Conservation (phyloP, 345 rosid genomes). For the Linum trigynum region DNA sequence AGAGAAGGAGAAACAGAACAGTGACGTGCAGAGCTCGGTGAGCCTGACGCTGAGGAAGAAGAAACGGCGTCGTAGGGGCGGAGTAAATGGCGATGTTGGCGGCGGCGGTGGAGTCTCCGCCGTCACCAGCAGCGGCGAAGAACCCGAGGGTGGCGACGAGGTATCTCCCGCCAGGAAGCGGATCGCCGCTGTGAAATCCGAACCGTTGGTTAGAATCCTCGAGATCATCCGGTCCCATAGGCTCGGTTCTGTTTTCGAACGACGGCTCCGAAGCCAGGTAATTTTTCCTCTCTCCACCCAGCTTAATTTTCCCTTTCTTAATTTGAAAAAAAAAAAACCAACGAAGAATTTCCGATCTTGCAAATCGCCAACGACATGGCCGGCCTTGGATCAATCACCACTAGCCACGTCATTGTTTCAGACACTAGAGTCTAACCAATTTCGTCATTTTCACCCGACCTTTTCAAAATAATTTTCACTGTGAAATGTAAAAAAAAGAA, state of each 20-base stretch:
- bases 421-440: background rate
- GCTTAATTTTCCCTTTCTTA: background rate
- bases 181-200: constrained; percentile 35
- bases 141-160: constrained; percentile 31
- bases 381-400: background rate
- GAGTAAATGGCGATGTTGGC: constrained; percentile 2
- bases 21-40: constrained; percentile 66
- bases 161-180: constrained; percentile 43
- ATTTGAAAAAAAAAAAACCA: constrained; percentile 3
- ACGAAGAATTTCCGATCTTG: too few species aligned
- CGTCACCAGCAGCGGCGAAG: constrained; percentile 27
- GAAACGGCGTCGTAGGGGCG: constrained; percentile 24
- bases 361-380: background rate
- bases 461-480: background rate
- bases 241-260: constrained; percentile 46
- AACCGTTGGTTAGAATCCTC: constrained; percentile 42
- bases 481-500: background rate
- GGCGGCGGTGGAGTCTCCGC: background rate
- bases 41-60: constrained; percentile 20
- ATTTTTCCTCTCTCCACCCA: background rate
- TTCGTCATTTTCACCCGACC: background rate
- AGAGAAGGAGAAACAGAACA: constrained; percentile 27
- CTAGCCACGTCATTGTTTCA: background rate
- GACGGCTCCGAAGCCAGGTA: constrained; percentile 62
- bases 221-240: constrained; percentile 38